Conservation (phyloP, 2,329 filamentous ascomycete species). For the Tothia fuscella region DNA sequence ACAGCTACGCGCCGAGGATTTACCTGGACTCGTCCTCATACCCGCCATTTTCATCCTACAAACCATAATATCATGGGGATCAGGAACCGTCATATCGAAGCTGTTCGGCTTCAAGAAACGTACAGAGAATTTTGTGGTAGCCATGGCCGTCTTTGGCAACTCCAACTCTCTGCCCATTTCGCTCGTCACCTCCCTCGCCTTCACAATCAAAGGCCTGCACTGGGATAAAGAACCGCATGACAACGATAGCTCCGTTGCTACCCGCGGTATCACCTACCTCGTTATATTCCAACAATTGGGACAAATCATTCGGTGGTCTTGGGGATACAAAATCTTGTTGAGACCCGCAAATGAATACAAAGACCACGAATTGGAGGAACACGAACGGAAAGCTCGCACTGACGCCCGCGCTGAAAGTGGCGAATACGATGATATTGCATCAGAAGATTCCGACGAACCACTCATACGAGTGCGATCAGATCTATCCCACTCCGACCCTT, state of each 20-base stretch:
- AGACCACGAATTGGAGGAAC: slow-evolving; percentile 47
- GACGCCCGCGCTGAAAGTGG: slow-evolving; percentile 30
- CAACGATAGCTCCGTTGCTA: slow-evolving; percentile 88
- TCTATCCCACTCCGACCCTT: slow-evolving; percentile 11
- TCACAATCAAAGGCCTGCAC: slow-evolving; percentile 82
- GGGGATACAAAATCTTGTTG: slow-evolving; percentile 93
- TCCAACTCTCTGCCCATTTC: slow-evolving; percentile 97
- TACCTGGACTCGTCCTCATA: slow-evolving; percentile 82
- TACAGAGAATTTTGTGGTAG: slow-evolving; percentile 85
- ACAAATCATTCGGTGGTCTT: slow-evolving; percentile 91
- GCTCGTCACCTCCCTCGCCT: slow-evolving; percentile 82
- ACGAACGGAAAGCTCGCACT: slow-evolving; percentile 16
- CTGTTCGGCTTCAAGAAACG: slow-evolving; percentile 72
- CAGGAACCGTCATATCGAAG: slow-evolving; percentile 58
- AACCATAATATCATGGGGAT: slow-evolving; percentile 73
- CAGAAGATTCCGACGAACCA: slow-evolving; percentile 23
- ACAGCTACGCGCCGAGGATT: slow-evolving; percentile 82
- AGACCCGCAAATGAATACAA: slow-evolving; percentile 66
- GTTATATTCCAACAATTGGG: slow-evolving; percentile 97
- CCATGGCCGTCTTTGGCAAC: slow-evolving; percentile 95
- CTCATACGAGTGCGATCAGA: slow-evolving; percentile 11
- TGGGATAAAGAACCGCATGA: slow-evolving; percentile 88
- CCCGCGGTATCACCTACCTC: slow-evolving; percentile 86
- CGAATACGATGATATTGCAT: slow-evolving; percentile 44
- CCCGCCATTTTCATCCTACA: slow-evolving; percentile 88